A percentile compares a stretch with the other conserved stretches of the same genome.
These are phyloP conservation scores for Mortierella sp. DNA, from an alignment of 371 early-diverging fungal genomes.

Conservation along the genomic window DNA sequence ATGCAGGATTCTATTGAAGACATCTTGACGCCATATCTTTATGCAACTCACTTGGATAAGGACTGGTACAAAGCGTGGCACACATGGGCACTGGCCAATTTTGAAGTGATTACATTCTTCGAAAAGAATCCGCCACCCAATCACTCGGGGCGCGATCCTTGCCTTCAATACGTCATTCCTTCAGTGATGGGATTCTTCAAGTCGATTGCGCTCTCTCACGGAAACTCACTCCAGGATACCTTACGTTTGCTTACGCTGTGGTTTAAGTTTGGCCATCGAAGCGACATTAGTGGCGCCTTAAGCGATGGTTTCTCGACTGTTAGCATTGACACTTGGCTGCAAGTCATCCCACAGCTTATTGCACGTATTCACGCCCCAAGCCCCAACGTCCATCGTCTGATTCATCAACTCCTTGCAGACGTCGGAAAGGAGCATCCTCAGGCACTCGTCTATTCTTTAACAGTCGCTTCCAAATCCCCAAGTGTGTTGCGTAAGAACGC, in stretches of 20 bases:
- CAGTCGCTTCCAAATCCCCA: slow-evolving; percentile 96
- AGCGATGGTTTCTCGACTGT: slow-evolving; percentile 92
- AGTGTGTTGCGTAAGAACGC: slow-evolving; percentile 82
- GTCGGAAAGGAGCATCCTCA: slow-evolving; percentile 98
- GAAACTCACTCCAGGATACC: slow-evolving; percentile 96
- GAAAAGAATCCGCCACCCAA: slow-evolving; percentile 63
- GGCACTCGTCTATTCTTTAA: slow-evolving; percentile 95
- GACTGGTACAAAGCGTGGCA: slow-evolving; percentile 99
- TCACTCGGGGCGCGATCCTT: slow-evolving; percentile 45
- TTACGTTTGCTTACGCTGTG: slow-evolving; percentile 94
- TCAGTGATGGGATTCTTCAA: slow-evolving; percentile 88
- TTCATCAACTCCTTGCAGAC: slow-evolving; percentile 92
- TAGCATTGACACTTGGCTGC: slow-evolving; percentile 96
- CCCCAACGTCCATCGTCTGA: slow-evolving; percentile 86
- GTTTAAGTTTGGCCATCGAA: slow-evolving; percentile 96
- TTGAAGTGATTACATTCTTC: slow-evolving; percentile 86
- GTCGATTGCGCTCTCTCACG: slow-evolving; percentile 93
- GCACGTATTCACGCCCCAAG: slow-evolving; percentile 94
- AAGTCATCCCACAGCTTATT: slow-evolving; percentile 98
- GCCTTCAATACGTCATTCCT: slow-evolving; percentile 64
- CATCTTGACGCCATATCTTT: slow-evolving; percentile 84
- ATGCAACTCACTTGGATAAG: slow-evolving; percentile 93
- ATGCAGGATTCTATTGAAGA: slow-evolving; percentile 77
- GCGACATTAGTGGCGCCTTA: slow-evolving; percentile 90
- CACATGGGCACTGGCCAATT: slow-evolving; percentile 96